Percentiles rank a stretch among this genome's conserved stretches.
Evolutionary conservation across 495 filamentous ascomycete species (phyloP).

Genomic region (Neurospora sp.): DNA sequence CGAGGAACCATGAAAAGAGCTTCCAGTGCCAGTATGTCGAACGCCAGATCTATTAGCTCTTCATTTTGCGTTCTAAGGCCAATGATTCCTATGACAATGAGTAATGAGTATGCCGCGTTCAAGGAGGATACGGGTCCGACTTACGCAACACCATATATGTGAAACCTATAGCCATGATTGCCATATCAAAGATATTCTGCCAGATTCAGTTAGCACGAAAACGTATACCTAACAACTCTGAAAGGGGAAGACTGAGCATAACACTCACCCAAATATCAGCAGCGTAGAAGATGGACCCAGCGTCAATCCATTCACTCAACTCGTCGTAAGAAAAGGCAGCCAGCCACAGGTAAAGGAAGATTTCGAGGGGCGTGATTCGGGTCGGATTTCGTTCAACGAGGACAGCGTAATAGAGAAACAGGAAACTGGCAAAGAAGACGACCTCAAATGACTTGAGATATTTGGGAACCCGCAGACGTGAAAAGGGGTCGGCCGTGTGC

Average conservation of each 20-base stretch:
- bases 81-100: conserved; percentile 46
- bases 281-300: conserved; percentile 73
- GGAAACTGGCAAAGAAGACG: conserved; percentile 71
- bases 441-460: conserved; percentile 89
- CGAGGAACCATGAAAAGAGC: conserved; percentile 84
- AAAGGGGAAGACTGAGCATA: neutral
- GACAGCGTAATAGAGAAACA: conserved; percentile 76
- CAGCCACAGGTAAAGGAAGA: conserved; percentile 57
- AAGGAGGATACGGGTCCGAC: conserved; percentile 20
- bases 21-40: conserved; percentile 82
- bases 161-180: conserved; percentile 73
- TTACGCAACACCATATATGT: conserved; percentile 62
- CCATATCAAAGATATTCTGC: conserved; percentile 68
- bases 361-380: conserved; percentile 39
- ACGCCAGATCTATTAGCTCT: conserved; percentile 61
- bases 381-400: conserved; percentile 48
- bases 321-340: conserved; percentile 84
- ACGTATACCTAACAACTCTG: no score
- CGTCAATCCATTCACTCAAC: conserved; percentile 70
- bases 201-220: neutral
- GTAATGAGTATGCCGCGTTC: neutral
- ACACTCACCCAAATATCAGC: conserved; percentile 63
- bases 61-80: conserved; percentile 55
- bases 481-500: conserved; percentile 67
- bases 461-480: conserved; percentile 75